A percentile compares a stretch with the other conserved stretches of the same genome.
Conservation (phyloP, 768 basidiomycete species). For the Suillus bovinus region DNA sequence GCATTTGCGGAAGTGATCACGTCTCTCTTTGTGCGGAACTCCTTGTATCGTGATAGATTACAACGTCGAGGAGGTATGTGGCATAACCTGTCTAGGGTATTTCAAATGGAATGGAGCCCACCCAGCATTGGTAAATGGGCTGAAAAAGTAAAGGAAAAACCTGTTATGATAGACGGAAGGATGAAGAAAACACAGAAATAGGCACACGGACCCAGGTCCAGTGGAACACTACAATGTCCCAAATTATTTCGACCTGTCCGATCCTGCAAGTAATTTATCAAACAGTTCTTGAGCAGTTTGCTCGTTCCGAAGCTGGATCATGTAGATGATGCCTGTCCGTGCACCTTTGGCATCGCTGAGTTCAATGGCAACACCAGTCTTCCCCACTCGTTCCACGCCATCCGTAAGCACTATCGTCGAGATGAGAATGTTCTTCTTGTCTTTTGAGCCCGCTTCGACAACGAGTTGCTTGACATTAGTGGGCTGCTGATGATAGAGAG, state of each 20-base stretch:
- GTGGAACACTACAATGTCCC: neutral
- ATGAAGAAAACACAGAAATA: neutral
- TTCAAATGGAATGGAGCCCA: slow-evolving; percentile 1
- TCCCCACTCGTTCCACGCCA: slow-evolving; percentile 97
- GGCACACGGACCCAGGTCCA: neutral
- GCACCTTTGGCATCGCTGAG: slow-evolving; percentile 82
- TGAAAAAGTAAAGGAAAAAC: slow-evolving; percentile 4
- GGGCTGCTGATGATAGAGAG: slow-evolving; percentile 81
- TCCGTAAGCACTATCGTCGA: slow-evolving; percentile 95
- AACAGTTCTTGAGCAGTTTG: slow-evolving; percentile 81
- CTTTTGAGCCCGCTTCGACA: slow-evolving; percentile 81
- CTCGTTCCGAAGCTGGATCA: slow-evolving; percentile 95
- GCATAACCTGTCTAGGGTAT: slow-evolving; percentile 14
- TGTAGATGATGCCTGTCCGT: slow-evolving; percentile 92
- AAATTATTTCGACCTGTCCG: slow-evolving; percentile 53
- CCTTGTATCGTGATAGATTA: slow-evolving; percentile 15
- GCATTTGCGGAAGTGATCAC: slow-evolving; percentile 86
- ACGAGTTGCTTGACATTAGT: slow-evolving; percentile 96
- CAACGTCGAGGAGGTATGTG: slow-evolving; percentile 11
- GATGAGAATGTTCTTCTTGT: slow-evolving; percentile 77
- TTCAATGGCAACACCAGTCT: slow-evolving; percentile 97
- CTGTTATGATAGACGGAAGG: neutral
- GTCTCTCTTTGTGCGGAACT: slow-evolving; percentile 75
- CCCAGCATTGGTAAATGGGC: slow-evolving; percentile 10
- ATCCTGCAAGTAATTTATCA: slow-evolving; percentile 83